Base-by-base conservation (phyloP, 2,329 filamentous ascomycete species). In the Trichoderma koningiopsis region DNA sequence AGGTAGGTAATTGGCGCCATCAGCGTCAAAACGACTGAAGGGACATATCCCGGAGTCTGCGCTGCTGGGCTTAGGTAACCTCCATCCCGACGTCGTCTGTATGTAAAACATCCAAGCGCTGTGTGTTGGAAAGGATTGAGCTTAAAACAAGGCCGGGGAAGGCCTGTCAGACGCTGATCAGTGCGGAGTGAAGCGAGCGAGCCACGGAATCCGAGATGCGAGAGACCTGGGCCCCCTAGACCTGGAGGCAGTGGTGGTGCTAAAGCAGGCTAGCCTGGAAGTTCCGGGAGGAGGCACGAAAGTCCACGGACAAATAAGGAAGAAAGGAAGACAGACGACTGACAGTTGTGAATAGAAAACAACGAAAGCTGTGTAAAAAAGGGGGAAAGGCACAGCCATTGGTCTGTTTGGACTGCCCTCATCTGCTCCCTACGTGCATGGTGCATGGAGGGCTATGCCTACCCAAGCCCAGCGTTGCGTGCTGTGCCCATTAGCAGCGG, bases 81-180 rank as follows among this genome's bases (percentile, higher is more conserved):
- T n/a, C 19, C 10, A 24, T 43, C 19, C 27, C 27, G n/a, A 19
- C 5, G 47, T 22, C 19, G 8, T 49, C 22, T 49, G 47, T 24
- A 49, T 22, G 49, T 14, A 47, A 27, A 10, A 49, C 43, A 43
- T 43, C 59, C 40, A 62, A 52, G 31, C 40, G 59, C 59, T 55
- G 24, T 40, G 57, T 49, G 22, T 14, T 49, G 5, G 24, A 16
- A 16, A 27, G n/a, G 22, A 35, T 35, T 35, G 33, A 49, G 13
- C 35, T 43, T 43, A 43, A 56, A n/a, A 22, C 52, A n/a, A 43
- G 57, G 24, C 66, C 33, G 49, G 66, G 58, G 52, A 62, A 56
- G 49, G 58, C 57, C 57, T 61, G 58, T 58, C 40, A 68, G 53
- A 47, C 43, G 66, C 66, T 68, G 59, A 62, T 68, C 66, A 37